A percentile compares a stretch with the other conserved stretches of the same genome.
These are phyloP conservation scores for Tirmania nivea DNA, from an alignment of 495 filamentous ascomycete genomes.

Conservation along the genomic window DNA sequence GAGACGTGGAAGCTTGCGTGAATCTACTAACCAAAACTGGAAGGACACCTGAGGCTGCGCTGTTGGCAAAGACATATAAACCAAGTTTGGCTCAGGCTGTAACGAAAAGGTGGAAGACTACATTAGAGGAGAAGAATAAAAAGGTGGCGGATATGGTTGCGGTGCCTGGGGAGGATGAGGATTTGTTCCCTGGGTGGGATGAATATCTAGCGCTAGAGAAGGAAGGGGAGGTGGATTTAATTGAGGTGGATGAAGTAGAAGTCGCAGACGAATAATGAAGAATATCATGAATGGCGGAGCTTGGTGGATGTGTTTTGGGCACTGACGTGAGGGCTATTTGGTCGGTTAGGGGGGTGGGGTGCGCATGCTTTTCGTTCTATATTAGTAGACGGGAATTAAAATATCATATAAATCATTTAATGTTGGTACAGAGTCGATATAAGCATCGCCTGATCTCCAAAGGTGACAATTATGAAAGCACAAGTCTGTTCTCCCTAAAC, in stretches of 20 bases:
- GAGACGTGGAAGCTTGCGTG: constrained; percentile 61
- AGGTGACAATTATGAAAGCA: too few species aligned
- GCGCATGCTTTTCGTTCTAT: too few species aligned
- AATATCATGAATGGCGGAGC: too few species aligned
- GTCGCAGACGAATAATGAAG: constrained; percentile 9
- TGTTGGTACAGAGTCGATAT: too few species aligned
- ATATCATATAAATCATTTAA: too few species aligned
- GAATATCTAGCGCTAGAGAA: constrained; percentile 66
- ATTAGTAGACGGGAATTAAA: too few species aligned
- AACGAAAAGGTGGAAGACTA: constrained; percentile 56
- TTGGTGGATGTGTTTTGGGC: too few species aligned
- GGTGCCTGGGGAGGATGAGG: constrained; percentile 67
- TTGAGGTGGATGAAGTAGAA: constrained; percentile 27
- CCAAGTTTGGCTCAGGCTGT: constrained; percentile 51
- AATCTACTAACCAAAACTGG: constrained; percentile 58
- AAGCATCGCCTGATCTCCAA: too few species aligned
- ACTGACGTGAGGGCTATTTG: too few species aligned
- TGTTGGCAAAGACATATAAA: constrained; percentile 88
- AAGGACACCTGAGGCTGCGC: constrained; percentile 59
- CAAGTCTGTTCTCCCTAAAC: too few species aligned
- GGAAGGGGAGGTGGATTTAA: constrained; percentile 30
- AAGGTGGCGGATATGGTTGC: constrained; percentile 66
- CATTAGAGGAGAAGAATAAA: constrained; percentile 42
- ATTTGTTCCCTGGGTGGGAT: constrained; percentile 90
- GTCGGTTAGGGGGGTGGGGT: too few species aligned